Conservation (phyloP, 1,139 yeast species). For the Saccharomyces pastorianus region DNA sequence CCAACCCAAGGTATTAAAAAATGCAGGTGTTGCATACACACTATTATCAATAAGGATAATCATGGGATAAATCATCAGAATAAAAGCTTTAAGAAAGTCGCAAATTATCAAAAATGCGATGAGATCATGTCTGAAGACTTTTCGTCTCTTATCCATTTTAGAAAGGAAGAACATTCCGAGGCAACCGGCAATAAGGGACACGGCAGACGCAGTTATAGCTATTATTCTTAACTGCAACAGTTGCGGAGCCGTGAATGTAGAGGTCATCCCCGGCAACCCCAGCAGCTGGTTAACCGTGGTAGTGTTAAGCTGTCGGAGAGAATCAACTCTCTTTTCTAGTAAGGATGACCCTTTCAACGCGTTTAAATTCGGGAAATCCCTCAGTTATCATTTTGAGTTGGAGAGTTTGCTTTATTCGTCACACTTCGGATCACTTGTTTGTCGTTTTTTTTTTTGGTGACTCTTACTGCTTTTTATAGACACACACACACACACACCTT, state of each 20-base stretch:
- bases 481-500: not conserved
- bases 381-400: not conserved
- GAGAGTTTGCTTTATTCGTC: not conserved
- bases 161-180: conserved; percentile 46
- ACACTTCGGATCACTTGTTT: not conserved
- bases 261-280: conserved; percentile 31
- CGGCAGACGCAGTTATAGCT: conserved; percentile 50
- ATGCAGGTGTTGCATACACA: conserved; percentile 46
- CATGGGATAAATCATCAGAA: conserved; percentile 62
- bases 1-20: conserved; percentile 74
- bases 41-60: conserved; percentile 39
- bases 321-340: not conserved
- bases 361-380: not conserved
- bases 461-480: not conserved
- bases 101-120: conserved; percentile 58
- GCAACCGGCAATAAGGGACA: conserved; percentile 50
- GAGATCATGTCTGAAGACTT: conserved; percentile 65
- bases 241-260: conserved; percentile 20
- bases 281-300: conserved; percentile 28
- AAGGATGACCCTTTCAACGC: not conserved
- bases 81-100: conserved; percentile 68
- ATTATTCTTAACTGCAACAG: conserved; percentile 38
- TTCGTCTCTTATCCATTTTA: conserved; percentile 53
- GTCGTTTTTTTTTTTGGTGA: not conserved
- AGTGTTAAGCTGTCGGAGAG: conserved; percentile 14